phyloP scores from a whole-genome alignment of 2,329 filamentous ascomycete genomes.

The Mariannaea elegans region DNA sequence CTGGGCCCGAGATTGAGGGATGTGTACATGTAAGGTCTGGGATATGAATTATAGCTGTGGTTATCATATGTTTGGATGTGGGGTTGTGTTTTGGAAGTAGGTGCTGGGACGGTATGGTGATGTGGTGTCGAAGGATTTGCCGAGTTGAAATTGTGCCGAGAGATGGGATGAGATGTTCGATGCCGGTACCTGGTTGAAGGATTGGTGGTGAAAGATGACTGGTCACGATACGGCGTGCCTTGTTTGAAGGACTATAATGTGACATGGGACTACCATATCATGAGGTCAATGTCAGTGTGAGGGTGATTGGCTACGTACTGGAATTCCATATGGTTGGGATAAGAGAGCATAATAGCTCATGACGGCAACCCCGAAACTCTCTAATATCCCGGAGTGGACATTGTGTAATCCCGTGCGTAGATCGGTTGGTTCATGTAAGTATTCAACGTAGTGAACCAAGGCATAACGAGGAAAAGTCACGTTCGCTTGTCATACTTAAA shows the following conservation, averaged over 20 bases:
- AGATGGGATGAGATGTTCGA: not conserved
- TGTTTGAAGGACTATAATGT: not conserved
- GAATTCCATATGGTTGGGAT: too few species aligned
- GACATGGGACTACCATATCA: not conserved
- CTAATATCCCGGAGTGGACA: not conserved
- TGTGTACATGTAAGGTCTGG: constrained; percentile 20
- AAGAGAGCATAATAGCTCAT: not conserved
- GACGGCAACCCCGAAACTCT: not conserved
- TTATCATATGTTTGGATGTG: constrained; percentile 10
- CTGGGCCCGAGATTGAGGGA: constrained; percentile 35
- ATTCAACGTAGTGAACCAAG: not conserved
- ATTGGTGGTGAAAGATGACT: not conserved
- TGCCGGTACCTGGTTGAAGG: not conserved
- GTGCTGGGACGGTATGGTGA: not conserved
- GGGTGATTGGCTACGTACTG: too few species aligned
- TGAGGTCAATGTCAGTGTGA: not conserved
- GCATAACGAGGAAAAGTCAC: not conserved
- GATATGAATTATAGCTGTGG: not conserved
- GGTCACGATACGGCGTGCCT: not conserved
- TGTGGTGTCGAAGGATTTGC: not conserved
- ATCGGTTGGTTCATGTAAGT: too few species aligned
- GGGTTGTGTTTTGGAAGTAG: not conserved
- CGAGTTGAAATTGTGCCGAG: not conserved
- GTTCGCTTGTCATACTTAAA: not conserved
- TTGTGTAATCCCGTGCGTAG: too few species aligned